Base-by-base conservation (phyloP, 1,284 basidiomycete genomes). In the Trichosporon faecale region DNA sequence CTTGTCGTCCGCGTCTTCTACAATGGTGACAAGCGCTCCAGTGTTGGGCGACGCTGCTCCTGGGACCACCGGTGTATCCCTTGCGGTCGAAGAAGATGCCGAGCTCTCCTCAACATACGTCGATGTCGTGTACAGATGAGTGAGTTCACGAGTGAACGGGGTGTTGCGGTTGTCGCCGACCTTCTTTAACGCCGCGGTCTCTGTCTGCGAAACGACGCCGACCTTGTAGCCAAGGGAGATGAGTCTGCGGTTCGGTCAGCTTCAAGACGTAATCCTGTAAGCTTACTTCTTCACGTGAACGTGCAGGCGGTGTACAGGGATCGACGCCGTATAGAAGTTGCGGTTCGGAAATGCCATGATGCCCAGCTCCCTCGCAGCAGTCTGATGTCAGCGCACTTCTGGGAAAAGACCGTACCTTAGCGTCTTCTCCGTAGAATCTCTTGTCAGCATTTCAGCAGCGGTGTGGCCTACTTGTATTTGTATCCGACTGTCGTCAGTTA, bases 131-230 rank as follows among this genome's bases (percentile, higher is more conserved):
- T 94, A 97, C 60, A 97, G 83, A 72, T 91, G 88, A 0, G 91
- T 91, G 2, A 98, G 80, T 76, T 90, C 87, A 57, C 96, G 88
- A 16, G 89, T 89, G 77, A 99, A 99, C 0, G 92, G 90, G 0
- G 88, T 87, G 77, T 91, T 92, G 64, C 90, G 87, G 73, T 91
- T 95, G 68, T 94, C 92, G 69, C 94, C 88, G 2, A 87, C 89
- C 80, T 95, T 97, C 85, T 99, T 98, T 67, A 99, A 86, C 0
- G 96, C 96, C 0, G 96, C 93, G 0, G 96, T 98, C 84, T 99
- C 96, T 2, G 87, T 89, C 81, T 98, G 96, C n/a, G 90, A 88
- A 0, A 97, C 90, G 12, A 99, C 89, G 11, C 96, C 96, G 65
- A 99, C 88, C 89, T 94, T 93, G 80, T 94, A 87, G 0, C 95